Conservation (phyloP, 2,329 filamentous ascomycete species). For the Ceratocystis ficicola region DNA sequence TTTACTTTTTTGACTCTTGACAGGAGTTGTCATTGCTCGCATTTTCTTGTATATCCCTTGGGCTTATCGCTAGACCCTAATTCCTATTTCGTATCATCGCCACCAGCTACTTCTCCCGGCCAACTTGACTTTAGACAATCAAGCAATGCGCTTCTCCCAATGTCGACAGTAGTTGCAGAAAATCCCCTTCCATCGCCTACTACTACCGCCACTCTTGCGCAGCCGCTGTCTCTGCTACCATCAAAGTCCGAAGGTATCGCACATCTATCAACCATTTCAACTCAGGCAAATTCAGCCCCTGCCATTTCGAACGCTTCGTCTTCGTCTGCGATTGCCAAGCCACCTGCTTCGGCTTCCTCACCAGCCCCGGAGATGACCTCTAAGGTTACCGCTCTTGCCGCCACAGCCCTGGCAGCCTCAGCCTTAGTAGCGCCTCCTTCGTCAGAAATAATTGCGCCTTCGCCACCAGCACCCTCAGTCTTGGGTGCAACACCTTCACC, state of each 20-base stretch:
- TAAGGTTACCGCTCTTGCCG: background rate
- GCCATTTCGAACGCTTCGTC: background rate
- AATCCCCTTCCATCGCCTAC: background rate
- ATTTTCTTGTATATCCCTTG: constrained; percentile 3
- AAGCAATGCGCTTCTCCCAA: background rate
- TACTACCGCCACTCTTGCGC: background rate
- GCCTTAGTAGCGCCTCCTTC: background rate
- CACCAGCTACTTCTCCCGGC: background rate
- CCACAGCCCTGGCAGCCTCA: constrained; percentile 7
- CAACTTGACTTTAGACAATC: background rate
- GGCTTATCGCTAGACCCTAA: background rate
- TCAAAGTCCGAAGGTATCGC: background rate
- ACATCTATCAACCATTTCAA: background rate
- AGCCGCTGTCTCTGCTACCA: background rate
- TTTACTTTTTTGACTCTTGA: background rate
- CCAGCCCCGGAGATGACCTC: background rate
- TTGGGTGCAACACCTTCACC: background rate
- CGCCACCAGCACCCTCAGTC: background rate
- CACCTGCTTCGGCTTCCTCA: background rate
- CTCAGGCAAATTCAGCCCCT: background rate
- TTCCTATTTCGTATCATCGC: background rate
- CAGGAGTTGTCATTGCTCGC: background rate
- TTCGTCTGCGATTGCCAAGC: background rate
- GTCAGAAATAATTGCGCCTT: background rate
- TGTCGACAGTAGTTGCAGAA: background rate